Evolutionary conservation across 23 red algal species (phyloP).

Genomic region (Gracilaria gracilis): DNA sequence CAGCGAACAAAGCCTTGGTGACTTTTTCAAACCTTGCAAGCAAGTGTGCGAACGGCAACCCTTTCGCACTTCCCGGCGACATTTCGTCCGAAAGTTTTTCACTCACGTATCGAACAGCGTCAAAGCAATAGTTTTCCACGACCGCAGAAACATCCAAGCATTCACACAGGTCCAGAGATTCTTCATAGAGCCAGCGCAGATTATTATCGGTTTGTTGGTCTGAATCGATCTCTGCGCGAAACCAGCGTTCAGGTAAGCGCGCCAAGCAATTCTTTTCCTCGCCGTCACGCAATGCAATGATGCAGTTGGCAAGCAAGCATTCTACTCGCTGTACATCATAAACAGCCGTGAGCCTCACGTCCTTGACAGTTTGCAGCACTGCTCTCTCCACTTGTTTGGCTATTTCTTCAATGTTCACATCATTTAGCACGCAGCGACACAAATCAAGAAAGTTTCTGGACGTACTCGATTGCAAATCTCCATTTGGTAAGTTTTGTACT

Average conservation of each 20-base stretch:
- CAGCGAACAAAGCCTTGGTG: neutral
- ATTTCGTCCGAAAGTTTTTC: constrained; percentile 28
- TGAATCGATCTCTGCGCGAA: neutral
- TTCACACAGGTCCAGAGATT: constrained; percentile 66
- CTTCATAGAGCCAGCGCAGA: constrained; percentile 44
- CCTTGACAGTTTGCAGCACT: constrained; percentile 5
- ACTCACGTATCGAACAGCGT: constrained; percentile 6
- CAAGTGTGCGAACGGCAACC: constrained; percentile 38
- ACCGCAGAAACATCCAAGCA: constrained; percentile 36
- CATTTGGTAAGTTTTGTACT: constrained; percentile 33
- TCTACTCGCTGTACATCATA: constrained; percentile 35
- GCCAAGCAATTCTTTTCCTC: neutral
- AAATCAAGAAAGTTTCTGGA: constrained; percentile 42
- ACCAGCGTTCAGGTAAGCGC: constrained; percentile 4
- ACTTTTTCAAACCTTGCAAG: constrained; percentile 41
- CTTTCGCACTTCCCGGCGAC: constrained; percentile 11
- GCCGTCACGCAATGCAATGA: neutral
- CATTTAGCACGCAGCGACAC: constrained; percentile 6
- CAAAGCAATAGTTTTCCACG: constrained; percentile 31
- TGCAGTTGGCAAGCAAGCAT: constrained; percentile 1
- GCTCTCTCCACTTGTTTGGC: constrained; percentile 8
- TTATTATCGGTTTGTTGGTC: constrained; percentile 28
- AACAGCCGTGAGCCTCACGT: constrained; percentile 18
- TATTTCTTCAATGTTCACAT: neutral
- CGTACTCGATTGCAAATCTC: constrained; percentile 28